phyloP scores from a whole-genome alignment of 768 basidiomycete genomes.

The Naganishia vaughanmartiniae region DNA sequence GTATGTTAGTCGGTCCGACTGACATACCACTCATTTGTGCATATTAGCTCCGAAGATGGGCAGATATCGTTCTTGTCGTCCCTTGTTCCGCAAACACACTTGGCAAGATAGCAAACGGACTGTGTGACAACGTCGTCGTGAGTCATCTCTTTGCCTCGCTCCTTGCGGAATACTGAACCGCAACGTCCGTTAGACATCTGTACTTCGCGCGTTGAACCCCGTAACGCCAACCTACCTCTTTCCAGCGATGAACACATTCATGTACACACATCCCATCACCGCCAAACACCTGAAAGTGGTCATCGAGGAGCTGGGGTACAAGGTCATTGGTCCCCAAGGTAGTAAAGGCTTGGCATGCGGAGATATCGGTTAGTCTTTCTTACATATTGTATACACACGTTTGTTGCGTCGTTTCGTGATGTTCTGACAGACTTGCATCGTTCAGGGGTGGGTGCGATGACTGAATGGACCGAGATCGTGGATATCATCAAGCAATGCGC shows the following conservation, averaged over 20 bases:
- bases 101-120: constrained; percentile 81
- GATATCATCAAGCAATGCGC: constrained; percentile 47
- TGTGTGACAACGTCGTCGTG: constrained; percentile 78
- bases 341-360: constrained; percentile 87
- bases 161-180: constrained; percentile 55
- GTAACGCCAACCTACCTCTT: constrained; percentile 84
- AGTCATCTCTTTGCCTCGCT: constrained; percentile 43
- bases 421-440: neutral
- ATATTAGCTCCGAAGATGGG: constrained; percentile 64
- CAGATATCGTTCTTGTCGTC: constrained; percentile 88
- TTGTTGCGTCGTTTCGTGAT: neutral
- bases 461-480: constrained; percentile 84
- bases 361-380: constrained; percentile 68
- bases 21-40: neutral
- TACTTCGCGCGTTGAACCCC: constrained; percentile 78
- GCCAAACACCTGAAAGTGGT: constrained; percentile 74
- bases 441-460: constrained; percentile 87
- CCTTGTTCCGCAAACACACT: constrained; percentile 97
- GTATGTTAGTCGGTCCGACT: neutral
- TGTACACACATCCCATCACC: constrained; percentile 94
- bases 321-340: constrained; percentile 74
- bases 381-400: neutral
- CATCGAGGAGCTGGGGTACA: constrained; percentile 71
- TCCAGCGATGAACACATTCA: constrained; percentile 98
- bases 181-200: constrained; percentile 53